Percentiles rank a stretch among this genome's conserved stretches.
Evolutionary conservation across 2,329 filamentous ascomycete genomes (phyloP).

Genomic region (Leptoxyphium fumago): DNA sequence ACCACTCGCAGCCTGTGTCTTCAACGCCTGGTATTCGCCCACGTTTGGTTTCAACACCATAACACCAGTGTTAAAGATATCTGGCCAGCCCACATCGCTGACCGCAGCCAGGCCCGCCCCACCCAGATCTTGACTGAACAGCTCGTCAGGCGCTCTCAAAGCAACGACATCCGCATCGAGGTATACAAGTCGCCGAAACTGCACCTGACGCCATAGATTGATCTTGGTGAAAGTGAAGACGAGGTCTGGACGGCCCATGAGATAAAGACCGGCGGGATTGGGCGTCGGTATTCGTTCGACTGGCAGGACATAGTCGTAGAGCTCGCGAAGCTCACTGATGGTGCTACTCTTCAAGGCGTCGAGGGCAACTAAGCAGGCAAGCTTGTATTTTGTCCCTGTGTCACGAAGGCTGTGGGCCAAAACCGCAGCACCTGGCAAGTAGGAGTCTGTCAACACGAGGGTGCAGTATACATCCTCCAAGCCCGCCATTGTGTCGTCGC

Average conservation of each 20-base stretch:
- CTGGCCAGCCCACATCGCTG: constrained; percentile 94
- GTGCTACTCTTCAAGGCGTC: constrained; percentile 64
- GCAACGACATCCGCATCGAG: constrained; percentile 90
- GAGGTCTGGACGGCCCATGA: constrained; percentile 85
- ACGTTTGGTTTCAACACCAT: constrained; percentile 81
- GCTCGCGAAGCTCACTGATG: constrained; percentile 64
- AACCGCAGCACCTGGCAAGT: constrained; percentile 85
- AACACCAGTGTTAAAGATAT: constrained; percentile 94
- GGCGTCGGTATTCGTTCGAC: constrained; percentile 67
- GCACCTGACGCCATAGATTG: constrained; percentile 76
- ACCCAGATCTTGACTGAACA: constrained; percentile 48
- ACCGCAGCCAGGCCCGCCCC: constrained; percentile 50
- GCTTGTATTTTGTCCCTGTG: constrained; percentile 70
- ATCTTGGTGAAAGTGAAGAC: constrained; percentile 95
- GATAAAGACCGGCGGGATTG: constrained; percentile 64
- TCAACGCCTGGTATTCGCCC: constrained; percentile 74
- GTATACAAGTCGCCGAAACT: constrained; percentile 87
- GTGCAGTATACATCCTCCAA: constrained; percentile 52
- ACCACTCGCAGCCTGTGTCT: constrained; percentile 68
- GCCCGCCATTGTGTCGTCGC: constrained; percentile 8
- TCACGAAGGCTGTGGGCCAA: constrained; percentile 90
- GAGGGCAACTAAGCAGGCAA: constrained; percentile 70
- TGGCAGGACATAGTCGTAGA: constrained; percentile 82
- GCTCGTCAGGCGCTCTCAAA: constrained; percentile 78
- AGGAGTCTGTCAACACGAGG: constrained; percentile 79